Conservation (phyloP, 202 grass and related monocot genomes). For the Saccharum hybrid region DNA sequence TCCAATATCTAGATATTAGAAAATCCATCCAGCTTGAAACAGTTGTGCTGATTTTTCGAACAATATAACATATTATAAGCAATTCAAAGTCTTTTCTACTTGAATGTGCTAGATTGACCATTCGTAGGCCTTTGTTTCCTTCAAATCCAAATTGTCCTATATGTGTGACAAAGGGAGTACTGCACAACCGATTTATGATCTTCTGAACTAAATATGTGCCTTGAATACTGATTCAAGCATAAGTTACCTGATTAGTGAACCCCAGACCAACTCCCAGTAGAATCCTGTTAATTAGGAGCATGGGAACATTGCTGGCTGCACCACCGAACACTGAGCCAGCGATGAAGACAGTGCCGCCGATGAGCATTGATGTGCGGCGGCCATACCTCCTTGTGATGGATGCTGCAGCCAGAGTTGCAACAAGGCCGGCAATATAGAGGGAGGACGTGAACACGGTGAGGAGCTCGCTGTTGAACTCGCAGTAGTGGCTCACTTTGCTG, state of each 20-base stretch:
- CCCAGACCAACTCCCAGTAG: constrained; percentile 78
- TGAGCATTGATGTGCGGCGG: constrained; percentile 74
- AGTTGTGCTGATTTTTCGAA: background rate
- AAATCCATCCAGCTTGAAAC: background rate
- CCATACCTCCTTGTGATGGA: constrained; percentile 65
- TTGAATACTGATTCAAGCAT: background rate
- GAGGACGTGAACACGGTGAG: constrained; percentile 82
- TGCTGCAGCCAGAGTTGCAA: constrained; percentile 67
- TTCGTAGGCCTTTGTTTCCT: too few relatives aligned
- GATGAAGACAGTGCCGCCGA: constrained; percentile 72
- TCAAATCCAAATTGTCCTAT: too few relatives aligned
- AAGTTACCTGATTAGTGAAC: constrained; percentile 83
- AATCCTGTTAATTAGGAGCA: constrained; percentile 77
- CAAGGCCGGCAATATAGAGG: constrained; percentile 79
- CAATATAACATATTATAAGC: background rate
- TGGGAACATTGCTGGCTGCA: constrained; percentile 59
- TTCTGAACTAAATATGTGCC: background rate
- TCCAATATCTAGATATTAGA: background rate
- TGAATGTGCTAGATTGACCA: too few relatives aligned
- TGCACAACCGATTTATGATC: background rate
- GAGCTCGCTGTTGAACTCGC: constrained; percentile 72
- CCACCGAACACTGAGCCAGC: constrained; percentile 64
- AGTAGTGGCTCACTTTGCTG: constrained; percentile 68
- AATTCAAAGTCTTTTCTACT: background rate
- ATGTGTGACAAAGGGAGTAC: background rate